These are phyloP conservation scores for Fremontodendron californicum DNA, from an alignment of 345 rosid genomes.

Conservation along the genomic window DNA sequence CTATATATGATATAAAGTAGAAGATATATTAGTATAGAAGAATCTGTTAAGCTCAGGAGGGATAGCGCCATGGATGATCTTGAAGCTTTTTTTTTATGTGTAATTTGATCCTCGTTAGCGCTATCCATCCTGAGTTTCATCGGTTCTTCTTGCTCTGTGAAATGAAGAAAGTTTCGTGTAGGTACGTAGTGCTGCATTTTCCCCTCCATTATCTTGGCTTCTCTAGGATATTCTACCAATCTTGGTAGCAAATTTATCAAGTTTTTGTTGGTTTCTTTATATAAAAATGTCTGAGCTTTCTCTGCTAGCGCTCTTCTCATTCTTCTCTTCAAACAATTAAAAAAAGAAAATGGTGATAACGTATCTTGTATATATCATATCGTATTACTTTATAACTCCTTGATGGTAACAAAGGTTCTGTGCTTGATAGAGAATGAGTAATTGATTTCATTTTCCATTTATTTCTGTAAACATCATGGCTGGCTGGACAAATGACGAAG, in stretches of 20 bases:
- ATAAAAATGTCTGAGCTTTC: background rate
- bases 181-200: background rate
- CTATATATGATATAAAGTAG: background rate
- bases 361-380: background rate
- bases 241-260: background rate
- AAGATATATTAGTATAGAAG: conserved; percentile 23
- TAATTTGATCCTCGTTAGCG: conserved; percentile 7
- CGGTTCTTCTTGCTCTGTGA: conserved; percentile 18
- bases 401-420: background rate
- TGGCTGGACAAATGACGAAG: no score
- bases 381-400: background rate
- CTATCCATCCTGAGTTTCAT: conserved; percentile 25
- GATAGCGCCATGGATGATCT: conserved; percentile 39
- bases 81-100: background rate
- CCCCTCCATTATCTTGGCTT: background rate
- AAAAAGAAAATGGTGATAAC: background rate
- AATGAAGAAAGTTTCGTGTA: background rate
- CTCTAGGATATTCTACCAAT: background rate
- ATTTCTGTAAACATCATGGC: background rate
- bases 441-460: background rate
- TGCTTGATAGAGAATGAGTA: background rate
- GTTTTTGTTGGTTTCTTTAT: background rate
- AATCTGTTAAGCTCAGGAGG: conserved; percentile 51
- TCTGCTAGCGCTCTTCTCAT: background rate
- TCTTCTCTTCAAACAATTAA: background rate